Evolutionary conservation across 73 alveolate species (phyloP).

Genomic region (Diophrys appendiculata): DNA sequence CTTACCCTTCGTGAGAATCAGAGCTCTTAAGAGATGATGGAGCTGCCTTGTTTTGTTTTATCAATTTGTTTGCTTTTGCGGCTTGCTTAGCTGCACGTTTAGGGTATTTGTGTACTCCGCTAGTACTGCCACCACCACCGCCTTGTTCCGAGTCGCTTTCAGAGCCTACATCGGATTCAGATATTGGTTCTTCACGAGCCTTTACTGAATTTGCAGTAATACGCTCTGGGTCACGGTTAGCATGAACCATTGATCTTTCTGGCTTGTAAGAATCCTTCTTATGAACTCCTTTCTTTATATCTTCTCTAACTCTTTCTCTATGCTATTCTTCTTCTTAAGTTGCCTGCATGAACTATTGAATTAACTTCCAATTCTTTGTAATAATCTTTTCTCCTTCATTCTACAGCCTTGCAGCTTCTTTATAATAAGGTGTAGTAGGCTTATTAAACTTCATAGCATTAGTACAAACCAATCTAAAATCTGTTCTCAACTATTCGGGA

Average conservation of each 20-base stretch:
- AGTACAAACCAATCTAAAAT: slow-evolving; percentile 71
- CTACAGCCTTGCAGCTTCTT: slow-evolving; percentile 78
- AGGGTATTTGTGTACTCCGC: too few relatives aligned
- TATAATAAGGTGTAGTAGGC: slow-evolving; percentile 75
- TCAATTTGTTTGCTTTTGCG: too few relatives aligned
- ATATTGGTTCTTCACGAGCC: too few relatives aligned
- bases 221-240: too few relatives aligned
- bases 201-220: too few relatives aligned
- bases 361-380: slow-evolving; percentile 28
- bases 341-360: slow-evolving; percentile 23
- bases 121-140: too few relatives aligned
- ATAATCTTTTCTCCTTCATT: slow-evolving; percentile 46
- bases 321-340: slow-evolving; percentile 44
- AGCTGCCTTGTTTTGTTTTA: background rate
- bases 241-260: background rate
- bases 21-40: background rate
- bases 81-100: too few relatives aligned
- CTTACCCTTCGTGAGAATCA: slow-evolving; percentile 1
- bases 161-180: too few relatives aligned
- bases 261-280: background rate
- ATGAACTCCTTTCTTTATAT: slow-evolving; percentile 8
- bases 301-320: slow-evolving; percentile 18
- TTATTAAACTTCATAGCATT: slow-evolving; percentile 83
- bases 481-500: slow-evolving; percentile 64
- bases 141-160: too few relatives aligned